These are phyloP conservation scores for Kodamaea jinghongensis DNA, from an alignment of 805 yeast species.

Conservation along the genomic window DNA sequence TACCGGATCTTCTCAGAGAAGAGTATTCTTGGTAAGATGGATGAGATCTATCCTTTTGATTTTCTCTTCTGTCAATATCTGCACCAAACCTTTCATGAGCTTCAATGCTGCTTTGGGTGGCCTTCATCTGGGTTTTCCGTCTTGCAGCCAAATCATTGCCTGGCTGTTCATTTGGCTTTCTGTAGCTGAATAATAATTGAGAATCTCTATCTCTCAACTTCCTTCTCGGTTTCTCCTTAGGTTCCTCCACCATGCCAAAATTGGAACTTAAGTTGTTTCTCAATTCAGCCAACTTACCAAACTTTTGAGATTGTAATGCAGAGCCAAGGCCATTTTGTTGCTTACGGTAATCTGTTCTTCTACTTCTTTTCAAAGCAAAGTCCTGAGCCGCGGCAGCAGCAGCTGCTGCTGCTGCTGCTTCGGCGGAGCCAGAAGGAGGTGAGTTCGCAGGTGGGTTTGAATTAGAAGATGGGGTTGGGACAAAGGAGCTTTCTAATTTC, in stretches of 20 bases:
- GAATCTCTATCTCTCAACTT: slow-evolving; percentile 23
- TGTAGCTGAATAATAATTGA: slow-evolving; percentile 35
- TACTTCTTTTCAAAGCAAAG: slow-evolving; percentile 35
- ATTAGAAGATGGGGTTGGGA: slow-evolving; percentile 1
- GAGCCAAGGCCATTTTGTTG: slow-evolving; percentile 20
- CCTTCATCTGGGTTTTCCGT: slow-evolving; percentile 3
- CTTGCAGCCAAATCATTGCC: slow-evolving; percentile 2
- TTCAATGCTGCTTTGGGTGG: slow-evolving; percentile 1
- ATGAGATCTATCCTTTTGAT: too few species aligned
- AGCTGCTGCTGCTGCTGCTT: slow-evolving; percentile 2
- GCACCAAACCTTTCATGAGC: too few species aligned
- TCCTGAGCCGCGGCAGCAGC: slow-evolving; percentile 11
- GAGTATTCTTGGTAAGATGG: too few species aligned
- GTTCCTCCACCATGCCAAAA: slow-evolving; percentile 9
- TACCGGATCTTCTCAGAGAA: not conserved
- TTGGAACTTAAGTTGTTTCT: slow-evolving; percentile 17
- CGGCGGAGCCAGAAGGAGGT: not conserved
- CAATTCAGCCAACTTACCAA: slow-evolving; percentile 25
- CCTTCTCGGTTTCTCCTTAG: slow-evolving; percentile 10
- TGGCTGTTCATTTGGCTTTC: slow-evolving; percentile 20
- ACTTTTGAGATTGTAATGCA: slow-evolving; percentile 22
- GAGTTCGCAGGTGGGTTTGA: slow-evolving; percentile 4
- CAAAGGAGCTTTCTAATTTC: slow-evolving; percentile 4
- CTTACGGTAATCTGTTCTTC: slow-evolving; percentile 41
- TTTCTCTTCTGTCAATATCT: too few species aligned